Evolutionary conservation across 352 stramenopile genomes (phyloP).

Genomic region (Globisporangium camurandrum): DNA sequence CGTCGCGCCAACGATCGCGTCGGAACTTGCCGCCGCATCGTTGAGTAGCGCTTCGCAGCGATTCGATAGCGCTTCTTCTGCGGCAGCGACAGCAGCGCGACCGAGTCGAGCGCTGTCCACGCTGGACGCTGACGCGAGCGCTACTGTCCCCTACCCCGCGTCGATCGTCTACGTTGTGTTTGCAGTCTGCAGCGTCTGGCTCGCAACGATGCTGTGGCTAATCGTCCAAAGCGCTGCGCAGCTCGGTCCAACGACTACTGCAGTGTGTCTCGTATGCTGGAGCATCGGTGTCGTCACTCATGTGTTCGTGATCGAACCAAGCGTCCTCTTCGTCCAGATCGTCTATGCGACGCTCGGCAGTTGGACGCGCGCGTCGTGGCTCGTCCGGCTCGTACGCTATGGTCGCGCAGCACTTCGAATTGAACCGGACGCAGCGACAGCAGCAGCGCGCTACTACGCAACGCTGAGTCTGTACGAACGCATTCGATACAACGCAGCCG

Average conservation of each 20-base stretch:
- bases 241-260: constrained; percentile 39
- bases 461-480: constrained; percentile 62
- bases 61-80: constrained; percentile 8
- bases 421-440: constrained; percentile 19
- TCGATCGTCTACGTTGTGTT: constrained; percentile 60
- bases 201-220: constrained; percentile 30
- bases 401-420: constrained; percentile 46
- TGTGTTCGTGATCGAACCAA: constrained; percentile 38
- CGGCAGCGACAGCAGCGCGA: neutral
- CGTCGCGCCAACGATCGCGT: constrained; percentile 37
- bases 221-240: constrained; percentile 35
- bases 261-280: constrained; percentile 47
- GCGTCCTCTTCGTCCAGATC: constrained; percentile 40
- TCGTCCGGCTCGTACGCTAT: constrained; percentile 33
- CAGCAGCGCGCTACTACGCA: constrained; percentile 25
- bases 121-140: constrained; percentile 5
- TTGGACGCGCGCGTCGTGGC: constrained; percentile 45
- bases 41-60: neutral
- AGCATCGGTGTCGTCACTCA: constrained; percentile 36
- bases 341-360: constrained; percentile 37
- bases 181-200: constrained; percentile 29
- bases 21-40: constrained; percentile 25
- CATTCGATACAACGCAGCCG: constrained; percentile 57
- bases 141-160: constrained; percentile 51
- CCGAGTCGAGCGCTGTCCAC: neutral